Evolutionary conservation across 2,329 filamentous ascomycete genomes (phyloP).

Genomic region (Onygena corvina): DNA sequence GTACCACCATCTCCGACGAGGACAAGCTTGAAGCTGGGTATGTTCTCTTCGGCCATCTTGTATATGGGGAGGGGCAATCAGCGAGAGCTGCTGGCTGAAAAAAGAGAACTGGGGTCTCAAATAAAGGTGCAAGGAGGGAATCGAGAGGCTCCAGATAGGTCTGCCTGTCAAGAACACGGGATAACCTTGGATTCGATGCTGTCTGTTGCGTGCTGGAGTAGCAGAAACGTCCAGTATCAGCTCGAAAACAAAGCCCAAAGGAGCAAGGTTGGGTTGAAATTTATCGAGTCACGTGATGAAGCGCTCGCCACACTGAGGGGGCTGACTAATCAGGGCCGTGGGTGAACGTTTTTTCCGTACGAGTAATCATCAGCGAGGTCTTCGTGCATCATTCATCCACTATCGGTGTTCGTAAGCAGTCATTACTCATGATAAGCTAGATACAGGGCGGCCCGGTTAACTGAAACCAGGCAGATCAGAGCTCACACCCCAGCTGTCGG

Average conservation of each 20-base stretch:
- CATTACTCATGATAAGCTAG: background rate
- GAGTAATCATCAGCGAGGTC: no score
- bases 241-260: background rate
- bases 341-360: background rate
- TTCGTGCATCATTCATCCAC: background rate
- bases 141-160: background rate
- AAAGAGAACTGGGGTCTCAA: background rate
- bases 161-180: background rate
- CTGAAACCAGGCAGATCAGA: background rate
- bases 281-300: slow-evolving; percentile 4
- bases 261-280: slow-evolving; percentile 4
- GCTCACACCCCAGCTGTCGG: background rate
- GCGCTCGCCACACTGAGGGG: slow-evolving; percentile 1
- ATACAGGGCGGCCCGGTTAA: background rate
- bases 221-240: background rate
- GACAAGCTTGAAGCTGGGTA: slow-evolving; percentile 97
- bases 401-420: background rate
- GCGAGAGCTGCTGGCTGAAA: background rate
- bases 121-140: background rate
- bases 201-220: background rate
- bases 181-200: background rate
- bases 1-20: slow-evolving; percentile 99
- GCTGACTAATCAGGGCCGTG: background rate
- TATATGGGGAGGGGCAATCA: slow-evolving; percentile 49
- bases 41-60: slow-evolving; percentile 14